Conservation (phyloP, 1,284 basidiomycete genomes). For the Papiliotrema fonsecae region DNA sequence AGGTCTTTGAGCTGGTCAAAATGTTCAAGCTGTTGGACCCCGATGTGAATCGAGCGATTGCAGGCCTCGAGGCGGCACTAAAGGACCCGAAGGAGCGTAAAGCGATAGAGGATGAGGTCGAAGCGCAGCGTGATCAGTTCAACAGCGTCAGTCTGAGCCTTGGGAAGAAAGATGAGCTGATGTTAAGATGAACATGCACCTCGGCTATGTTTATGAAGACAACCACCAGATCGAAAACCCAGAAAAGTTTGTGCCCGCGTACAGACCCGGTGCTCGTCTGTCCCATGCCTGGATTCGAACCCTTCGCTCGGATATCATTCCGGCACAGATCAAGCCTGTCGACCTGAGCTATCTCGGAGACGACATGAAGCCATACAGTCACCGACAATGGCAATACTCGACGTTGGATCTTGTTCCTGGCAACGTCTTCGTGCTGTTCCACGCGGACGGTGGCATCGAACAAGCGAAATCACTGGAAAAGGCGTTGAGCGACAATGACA, state of each 20-base stretch:
- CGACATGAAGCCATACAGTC: slow-evolving; percentile 11
- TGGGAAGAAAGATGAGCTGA: background rate
- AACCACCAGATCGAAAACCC: slow-evolving; percentile 8
- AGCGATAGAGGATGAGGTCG: slow-evolving; percentile 13
- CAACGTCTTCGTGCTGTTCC: slow-evolving; percentile 8
- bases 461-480: background rate
- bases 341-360: slow-evolving; percentile 15
- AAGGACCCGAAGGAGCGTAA: slow-evolving; percentile 14
- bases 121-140: slow-evolving; percentile 25
- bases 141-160: slow-evolving; percentile 15
- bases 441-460: background rate
- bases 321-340: slow-evolving; percentile 6
- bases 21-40: slow-evolving; percentile 16
- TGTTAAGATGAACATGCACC: slow-evolving; percentile 18
- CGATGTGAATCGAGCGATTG: slow-evolving; percentile 11
- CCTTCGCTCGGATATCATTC: background rate
- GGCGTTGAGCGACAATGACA: too few species aligned
- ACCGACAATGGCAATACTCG: slow-evolving; percentile 13
- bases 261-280: slow-evolving; percentile 16
- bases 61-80: slow-evolving; percentile 15
- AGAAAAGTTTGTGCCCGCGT: slow-evolving; percentile 14
- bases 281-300: slow-evolving; percentile 19
- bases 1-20: slow-evolving; percentile 25
- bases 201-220: slow-evolving; percentile 25
- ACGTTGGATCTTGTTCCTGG: slow-evolving; percentile 15